Base-by-base conservation (phyloP, 2,329 filamentous ascomycete species). In the Knufia petricola region DNA sequence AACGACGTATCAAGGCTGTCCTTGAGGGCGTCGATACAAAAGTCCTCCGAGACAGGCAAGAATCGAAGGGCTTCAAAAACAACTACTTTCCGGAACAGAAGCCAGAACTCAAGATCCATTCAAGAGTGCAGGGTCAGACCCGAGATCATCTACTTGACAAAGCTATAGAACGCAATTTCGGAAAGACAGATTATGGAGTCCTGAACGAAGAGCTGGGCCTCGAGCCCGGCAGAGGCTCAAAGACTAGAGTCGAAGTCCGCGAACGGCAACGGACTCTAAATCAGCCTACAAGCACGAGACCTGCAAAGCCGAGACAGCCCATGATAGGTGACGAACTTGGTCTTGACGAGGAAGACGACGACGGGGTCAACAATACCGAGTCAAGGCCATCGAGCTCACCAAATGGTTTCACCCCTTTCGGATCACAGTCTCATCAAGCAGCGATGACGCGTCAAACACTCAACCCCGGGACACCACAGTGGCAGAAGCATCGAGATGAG, bases 261-360 rank as follows among this genome's bases (percentile, higher is more conserved):
- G 26, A 31, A 10, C 41, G 19, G 6, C 37, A 9, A 40, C 37
- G 37, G 6, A 13, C 4, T n/a, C 32, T 36, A 6, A 6, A 12
- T 28, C 26, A 28, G 26, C 26, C 26, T 12, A 28, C 26, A 21
- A 21, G 17, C 17, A 19, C 15, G 13, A 17, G 21, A 20, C 12
- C 37, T 17, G 21, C 37, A 21, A 17, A 39, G 17, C 8, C 17
- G 21, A 28, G 34, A 3, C 44, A 26, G 23, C 44, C 31, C 15
- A 47, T 47, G 44, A 47, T 47, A 13, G 44, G 44, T 7, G 44
- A 47, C 36, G 44, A 47, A 21, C 32, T 47, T 4, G 44, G 32
- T 28, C 32, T 47, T 6, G 44, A 47, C 4, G 44, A 47, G 17
- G 32, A 47, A 12, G 32, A 46, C 20, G 30, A 38, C 23, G 44